Percentiles rank a stretch among this genome's conserved stretches.
phyloP scores from a whole-genome alignment of 148 eudicot species.

The Chenopodium berlandieri region DNA sequence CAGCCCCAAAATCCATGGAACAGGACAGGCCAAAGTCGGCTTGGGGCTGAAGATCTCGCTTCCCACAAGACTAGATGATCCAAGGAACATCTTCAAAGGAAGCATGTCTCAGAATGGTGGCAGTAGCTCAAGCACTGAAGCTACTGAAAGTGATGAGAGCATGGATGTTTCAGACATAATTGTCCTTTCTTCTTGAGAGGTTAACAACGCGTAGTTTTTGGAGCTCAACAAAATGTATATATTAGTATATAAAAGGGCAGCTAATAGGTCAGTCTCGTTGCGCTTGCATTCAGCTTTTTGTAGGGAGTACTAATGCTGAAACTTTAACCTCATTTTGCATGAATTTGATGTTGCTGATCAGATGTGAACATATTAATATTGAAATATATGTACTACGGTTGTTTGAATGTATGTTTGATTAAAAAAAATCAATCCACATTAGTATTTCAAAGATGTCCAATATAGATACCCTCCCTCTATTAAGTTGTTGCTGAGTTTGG shows the following conservation, averaged over 20 bases:
- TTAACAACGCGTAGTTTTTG: slow-evolving; percentile 1
- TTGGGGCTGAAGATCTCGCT: slow-evolving; percentile 12
- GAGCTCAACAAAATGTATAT: slow-evolving; percentile 4
- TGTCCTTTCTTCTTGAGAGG: slow-evolving; percentile 21
- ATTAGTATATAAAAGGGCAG: slow-evolving; percentile 1
- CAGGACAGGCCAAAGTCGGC: slow-evolving; percentile 4
- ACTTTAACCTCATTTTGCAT: slow-evolving; percentile 6
- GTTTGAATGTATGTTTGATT: neutral
- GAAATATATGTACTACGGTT: neutral
- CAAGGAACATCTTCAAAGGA: neutral
- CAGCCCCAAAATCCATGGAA: neutral
- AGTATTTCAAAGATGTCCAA: neutral
- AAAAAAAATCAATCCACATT: no score
- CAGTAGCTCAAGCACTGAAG: slow-evolving; percentile 29
- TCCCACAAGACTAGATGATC: slow-evolving; percentile 3
- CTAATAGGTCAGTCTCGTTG: neutral
- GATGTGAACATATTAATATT: neutral
- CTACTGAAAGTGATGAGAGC: slow-evolving; percentile 36
- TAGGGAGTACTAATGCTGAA: neutral
- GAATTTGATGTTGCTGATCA: neutral
- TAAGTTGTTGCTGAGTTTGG: neutral
- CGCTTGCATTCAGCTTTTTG: neutral
- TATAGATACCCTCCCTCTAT: neutral
- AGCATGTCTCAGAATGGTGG: neutral
- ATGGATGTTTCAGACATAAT: slow-evolving; percentile 12